Evolutionary conservation across 2,329 filamentous ascomycete genomes (phyloP), one percentile per base, ranked within the genome.

Genomic region (Sporothrix schenckii): DNA sequence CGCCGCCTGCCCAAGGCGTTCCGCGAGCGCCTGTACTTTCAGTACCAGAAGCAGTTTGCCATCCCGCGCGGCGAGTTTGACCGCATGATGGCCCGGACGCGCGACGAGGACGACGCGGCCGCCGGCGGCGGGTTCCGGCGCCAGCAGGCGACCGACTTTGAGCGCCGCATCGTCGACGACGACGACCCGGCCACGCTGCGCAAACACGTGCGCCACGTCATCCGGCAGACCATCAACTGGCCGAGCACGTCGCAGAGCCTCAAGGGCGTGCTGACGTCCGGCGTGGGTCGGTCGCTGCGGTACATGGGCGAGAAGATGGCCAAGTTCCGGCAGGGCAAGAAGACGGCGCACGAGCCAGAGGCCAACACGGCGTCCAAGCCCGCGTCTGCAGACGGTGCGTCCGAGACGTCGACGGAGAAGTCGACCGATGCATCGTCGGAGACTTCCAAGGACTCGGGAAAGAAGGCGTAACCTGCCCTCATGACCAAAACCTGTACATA

Each of bases 181-280:
- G 86, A 91, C 71, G 86, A 91, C 52, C 80, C 87, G 0, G 83
- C 85, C 24, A 87, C 91, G 74, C 82, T 98, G n/a, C 85, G 85
- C 54, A 82, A 87, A 34, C 89, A 91, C 74, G 88, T 98, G 21
- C 87, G 89, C 47, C 84, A 85, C 50, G 91, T 93, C 53, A 94
- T 99, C 77, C 91, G 89, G 77, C 91, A 91, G 78, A 98, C 96
- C 0, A 92, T 98, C 75, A 87, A 88, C 70, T 98, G 95, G 95
- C 94, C 95, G 0, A 95, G 93, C 76, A 93, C 92, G 2, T 89
- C 89, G 5, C 94, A 99, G 80, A 95, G 89, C 69, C 78, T 94
- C 73, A 99, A 99, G 81, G 90, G 93, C 1, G 79, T 91, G 1
- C 79, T 97, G 58, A 98, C 93, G 2, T 89, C 91, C 0, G 96